Base-by-base conservation (phyloP, 306 rosid species). In the cucumber (Cucumis sativus) region DNA sequence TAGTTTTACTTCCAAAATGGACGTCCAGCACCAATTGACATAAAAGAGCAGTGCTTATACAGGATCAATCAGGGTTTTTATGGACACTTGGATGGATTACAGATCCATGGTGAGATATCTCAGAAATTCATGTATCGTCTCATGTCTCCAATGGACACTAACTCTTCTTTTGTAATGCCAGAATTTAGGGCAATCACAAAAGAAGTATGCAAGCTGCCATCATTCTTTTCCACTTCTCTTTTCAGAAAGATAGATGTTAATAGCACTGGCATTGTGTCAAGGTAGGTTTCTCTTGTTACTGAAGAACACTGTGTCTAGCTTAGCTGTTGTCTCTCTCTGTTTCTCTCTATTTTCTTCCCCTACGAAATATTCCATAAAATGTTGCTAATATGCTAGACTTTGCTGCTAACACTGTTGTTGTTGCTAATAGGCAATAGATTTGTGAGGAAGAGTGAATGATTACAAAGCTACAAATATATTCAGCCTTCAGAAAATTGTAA, bases 141-240 rank as follows among this genome's bases (percentile, higher is more conserved):
- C 77, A 47, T 78, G 43, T 59, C 79, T 82, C 62, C 79, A 71
- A 85, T 69, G 79, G 68, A 62, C 80, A 63, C 78, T 87, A 74
- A 84, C 84, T 80, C 41, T 81, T 79, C 76, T 56, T 66, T 79
- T 85, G 83, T 65, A 58, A 54, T 89, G 74, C 55, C 92, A 96
- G 98, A 96, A 66, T 96, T 96, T 82, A 92, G 91, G 84, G 77
- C 85, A 43, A 81, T 96, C 78, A 89, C 92, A 30, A 96, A 92
- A 92, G 98, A 96, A 79, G 81, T 96, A 60, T 96, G 99, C 92
- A 96, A 88, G 96, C 92, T 96, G 81, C 99, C 99, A 72, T 96
- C 97, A 58, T 96, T 92, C 83, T 85, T 91, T 86, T 92, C 97
- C 21, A 73, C 91, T 0, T 82, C 90, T 47, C 89, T 96, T 78